Percentiles rank a stretch among this genome's conserved stretches.
Conservation (phyloP, 371 early-diverging fungal species). For the Mortierella sp. region DNA sequence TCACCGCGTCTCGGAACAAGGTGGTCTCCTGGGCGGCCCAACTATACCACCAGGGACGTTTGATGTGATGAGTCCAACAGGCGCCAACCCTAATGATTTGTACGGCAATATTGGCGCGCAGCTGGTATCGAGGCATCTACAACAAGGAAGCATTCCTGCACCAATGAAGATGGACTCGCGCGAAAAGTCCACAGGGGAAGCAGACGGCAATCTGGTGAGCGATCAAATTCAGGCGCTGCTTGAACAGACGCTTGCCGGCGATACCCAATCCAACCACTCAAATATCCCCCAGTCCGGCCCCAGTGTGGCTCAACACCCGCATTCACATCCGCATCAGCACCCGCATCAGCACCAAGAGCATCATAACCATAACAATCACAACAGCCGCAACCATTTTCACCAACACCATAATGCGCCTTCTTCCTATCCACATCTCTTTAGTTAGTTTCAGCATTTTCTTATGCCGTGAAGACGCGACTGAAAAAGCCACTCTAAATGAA, state of each 20-base stretch:
- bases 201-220: conserved; percentile 18
- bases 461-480: background rate
- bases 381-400: background rate
- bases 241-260: conserved; percentile 33
- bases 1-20: conserved; percentile 8
- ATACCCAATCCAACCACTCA: conserved; percentile 21
- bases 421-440: background rate
- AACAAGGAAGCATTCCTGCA: conserved; percentile 2
- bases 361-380: background rate
- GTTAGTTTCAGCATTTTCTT: background rate
- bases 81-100: background rate
- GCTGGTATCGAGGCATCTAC: background rate
- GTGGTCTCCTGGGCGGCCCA: conserved; percentile 5
- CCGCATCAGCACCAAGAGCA: conserved; percentile 9
- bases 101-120: background rate
- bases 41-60: background rate
- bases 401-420: background rate
- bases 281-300: conserved; percentile 7
- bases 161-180: background rate
- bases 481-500: background rate
- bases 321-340: conserved; percentile 7
- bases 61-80: conserved; percentile 8
- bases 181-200: background rate
- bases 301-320: background rate
- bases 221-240: conserved; percentile 38